These are phyloP conservation scores for Apiospora saccharicola DNA, from an alignment of 2,329 filamentous ascomycete genomes.

Conservation along the genomic window DNA sequence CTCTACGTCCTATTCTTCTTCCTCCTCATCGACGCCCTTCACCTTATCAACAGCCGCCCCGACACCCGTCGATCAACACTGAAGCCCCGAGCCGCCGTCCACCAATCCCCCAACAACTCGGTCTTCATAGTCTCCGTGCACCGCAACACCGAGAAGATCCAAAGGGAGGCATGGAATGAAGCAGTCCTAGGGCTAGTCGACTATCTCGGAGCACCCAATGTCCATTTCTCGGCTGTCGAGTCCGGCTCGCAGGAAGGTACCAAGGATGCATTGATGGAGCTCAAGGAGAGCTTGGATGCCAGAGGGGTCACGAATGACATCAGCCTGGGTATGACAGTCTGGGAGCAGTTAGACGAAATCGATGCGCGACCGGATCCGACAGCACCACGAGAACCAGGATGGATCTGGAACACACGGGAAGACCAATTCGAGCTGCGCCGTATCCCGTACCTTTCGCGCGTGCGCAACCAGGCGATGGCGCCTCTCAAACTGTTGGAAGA, in stretches of 20 bases:
- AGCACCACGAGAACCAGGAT: constrained; percentile 56
- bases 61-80: constrained; percentile 39
- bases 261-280: constrained; percentile 65
- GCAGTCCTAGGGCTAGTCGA: constrained; percentile 64
- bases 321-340: constrained; percentile 60
- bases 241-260: constrained; percentile 73
- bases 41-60: constrained; percentile 41
- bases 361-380: constrained; percentile 45
- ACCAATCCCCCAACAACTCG: constrained; percentile 37
- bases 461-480: constrained; percentile 69
- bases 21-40: constrained; percentile 45
- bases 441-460: constrained; percentile 71
- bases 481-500: constrained; percentile 60
- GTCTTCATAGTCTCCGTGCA: constrained; percentile 74
- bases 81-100: constrained; percentile 31
- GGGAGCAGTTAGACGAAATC: constrained; percentile 64
- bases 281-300: constrained; percentile 60
- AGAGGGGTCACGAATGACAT: constrained; percentile 62
- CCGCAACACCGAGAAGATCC: constrained; percentile 69
- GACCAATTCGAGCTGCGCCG: constrained; percentile 65
- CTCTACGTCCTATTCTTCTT: constrained; percentile 42
- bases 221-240: constrained; percentile 72
- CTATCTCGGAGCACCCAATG: constrained; percentile 65
- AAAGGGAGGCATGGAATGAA: constrained; percentile 66
- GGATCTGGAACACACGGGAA: constrained; percentile 63